Percentiles rank a stretch among this genome's conserved stretches.
Conservation (phyloP, 2,329 filamentous ascomycete genomes). For the Fusarium succisae region DNA sequence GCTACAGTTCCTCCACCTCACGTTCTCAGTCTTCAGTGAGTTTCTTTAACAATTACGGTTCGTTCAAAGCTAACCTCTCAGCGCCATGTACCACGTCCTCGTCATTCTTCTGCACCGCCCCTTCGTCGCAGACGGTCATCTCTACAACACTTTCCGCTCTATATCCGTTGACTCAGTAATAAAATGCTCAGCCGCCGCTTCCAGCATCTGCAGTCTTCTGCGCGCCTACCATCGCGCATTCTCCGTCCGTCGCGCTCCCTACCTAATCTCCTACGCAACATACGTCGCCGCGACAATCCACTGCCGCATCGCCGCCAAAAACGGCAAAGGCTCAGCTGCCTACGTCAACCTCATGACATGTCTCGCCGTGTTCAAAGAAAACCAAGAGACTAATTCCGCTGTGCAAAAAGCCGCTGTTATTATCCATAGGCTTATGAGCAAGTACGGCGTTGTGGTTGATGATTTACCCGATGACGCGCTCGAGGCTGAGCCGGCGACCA, state of each 20-base stretch:
- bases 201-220: slow-evolving; percentile 55
- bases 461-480: slow-evolving; percentile 19
- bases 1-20: slow-evolving; percentile 52
- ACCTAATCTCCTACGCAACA: slow-evolving; percentile 64
- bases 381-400: slow-evolving; percentile 61
- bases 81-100: slow-evolving; percentile 60
- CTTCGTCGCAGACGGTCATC: slow-evolving; percentile 60
- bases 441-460: slow-evolving; percentile 49
- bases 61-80: background rate
- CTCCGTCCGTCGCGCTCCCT: slow-evolving; percentile 58
- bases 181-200: slow-evolving; percentile 57
- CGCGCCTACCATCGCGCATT: slow-evolving; percentile 57
- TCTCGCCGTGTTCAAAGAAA: slow-evolving; percentile 57
- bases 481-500: background rate
- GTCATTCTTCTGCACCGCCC: slow-evolving; percentile 64
- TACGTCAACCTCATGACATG: slow-evolving; percentile 54
- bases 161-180: slow-evolving; percentile 55
- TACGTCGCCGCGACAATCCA: slow-evolving; percentile 65
- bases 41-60: accelerated
- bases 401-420: slow-evolving; percentile 57
- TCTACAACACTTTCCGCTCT: slow-evolving; percentile 53
- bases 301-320: slow-evolving; percentile 59
- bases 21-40: slow-evolving; percentile 52
- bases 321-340: slow-evolving; percentile 51
- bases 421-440: slow-evolving; percentile 56